Evolutionary conservation across 768 basidiomycete species (phyloP), one percentile per base, ranked within the genome.

Genomic region (Auricularia sp.): DNA sequence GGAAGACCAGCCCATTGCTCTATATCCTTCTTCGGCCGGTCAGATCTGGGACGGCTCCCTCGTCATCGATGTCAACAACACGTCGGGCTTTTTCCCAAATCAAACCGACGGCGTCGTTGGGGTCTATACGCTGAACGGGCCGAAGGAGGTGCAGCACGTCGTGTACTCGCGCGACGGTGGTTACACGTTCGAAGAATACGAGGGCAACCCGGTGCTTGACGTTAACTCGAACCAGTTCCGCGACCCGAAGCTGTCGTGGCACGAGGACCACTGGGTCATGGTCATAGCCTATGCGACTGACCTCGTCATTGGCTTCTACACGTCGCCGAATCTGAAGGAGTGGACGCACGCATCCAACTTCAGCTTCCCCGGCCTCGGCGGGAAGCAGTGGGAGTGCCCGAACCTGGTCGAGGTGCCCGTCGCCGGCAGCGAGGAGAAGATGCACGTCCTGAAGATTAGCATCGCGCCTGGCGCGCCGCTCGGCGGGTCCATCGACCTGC

Each of bases 41-140:
- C 36, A 61, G 18, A 64, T 73, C 21, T 73, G 71, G 65, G 68
- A 70, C 12, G 72, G 72, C n/a, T 67, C 64, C 1, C 66, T 65
- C 33, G 71, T 73, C 11, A 36, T 72, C 16, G 72, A 73, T 61
- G 7, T 42, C n/a, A 67, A 72, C 66, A 73, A 73, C 64, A 73
- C 72, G 1, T 70, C 71, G 16, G 72, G 71, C 1, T 69, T 73
- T 65, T 73, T 72, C 61, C 60, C 60, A 2, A 43, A 61, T 33
- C 60, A 61, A 23, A 58, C 65, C 0, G 67, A 70, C 53, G 70
- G 69, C 12, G 69, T 73, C 14, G 72, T 72, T 14, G 72, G 71
- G 2, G 69, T 73, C 42, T 73, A 71, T 62, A 72, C 72, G 1
- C 67, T 72, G 21, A 68, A 71, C 64, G 67, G 66, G 4, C 69